Conservation (phyloP, 768 basidiomycete species). For the Phaeotremella fagi region DNA sequence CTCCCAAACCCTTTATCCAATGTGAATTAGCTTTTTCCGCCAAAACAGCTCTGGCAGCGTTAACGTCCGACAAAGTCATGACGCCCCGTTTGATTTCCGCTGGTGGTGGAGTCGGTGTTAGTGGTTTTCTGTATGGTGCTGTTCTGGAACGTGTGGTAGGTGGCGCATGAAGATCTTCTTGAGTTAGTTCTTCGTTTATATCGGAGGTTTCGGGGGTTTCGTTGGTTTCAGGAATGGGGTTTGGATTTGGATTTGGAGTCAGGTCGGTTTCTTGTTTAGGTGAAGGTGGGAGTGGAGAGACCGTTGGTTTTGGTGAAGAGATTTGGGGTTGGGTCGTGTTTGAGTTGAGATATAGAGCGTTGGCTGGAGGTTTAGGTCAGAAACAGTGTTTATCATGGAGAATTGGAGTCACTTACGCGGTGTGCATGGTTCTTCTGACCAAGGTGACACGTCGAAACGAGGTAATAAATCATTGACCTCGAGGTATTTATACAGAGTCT, state of each 20-base stretch:
- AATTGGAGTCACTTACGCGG: conserved; percentile 34
- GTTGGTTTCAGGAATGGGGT: no score
- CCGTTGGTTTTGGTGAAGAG: neutral
- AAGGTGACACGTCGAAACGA: conserved; percentile 36
- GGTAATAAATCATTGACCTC: conserved; percentile 38
- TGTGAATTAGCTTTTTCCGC: conserved; percentile 43
- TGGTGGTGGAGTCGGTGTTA: conserved; percentile 14
- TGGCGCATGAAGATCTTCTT: conserved; percentile 6
- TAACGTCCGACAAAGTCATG: conserved; percentile 36
- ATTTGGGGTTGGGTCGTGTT: conserved; percentile 7
- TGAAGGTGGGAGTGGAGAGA: neutral
- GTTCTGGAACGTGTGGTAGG: conserved; percentile 37
- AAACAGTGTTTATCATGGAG: no score
- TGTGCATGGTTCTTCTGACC: conserved; percentile 41
- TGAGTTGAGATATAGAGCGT: conserved; percentile 11
- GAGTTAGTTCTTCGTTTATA: neutral
- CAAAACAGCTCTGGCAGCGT: conserved; percentile 33
- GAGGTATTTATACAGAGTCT: conserved; percentile 39
- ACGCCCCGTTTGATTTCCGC: conserved; percentile 25
- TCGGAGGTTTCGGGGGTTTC: neutral
- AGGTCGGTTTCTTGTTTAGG: no score
- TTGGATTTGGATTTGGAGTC: no score
- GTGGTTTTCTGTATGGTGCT: conserved; percentile 16
- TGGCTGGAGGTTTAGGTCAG: conserved; percentile 4
- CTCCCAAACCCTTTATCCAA: conserved; percentile 41